A percentile compares a stretch with the other conserved stretches of the same genome.
phyloP scores from a whole-genome alignment of 495 filamentous ascomycete species.

The Talaromyces adpressus region DNA sequence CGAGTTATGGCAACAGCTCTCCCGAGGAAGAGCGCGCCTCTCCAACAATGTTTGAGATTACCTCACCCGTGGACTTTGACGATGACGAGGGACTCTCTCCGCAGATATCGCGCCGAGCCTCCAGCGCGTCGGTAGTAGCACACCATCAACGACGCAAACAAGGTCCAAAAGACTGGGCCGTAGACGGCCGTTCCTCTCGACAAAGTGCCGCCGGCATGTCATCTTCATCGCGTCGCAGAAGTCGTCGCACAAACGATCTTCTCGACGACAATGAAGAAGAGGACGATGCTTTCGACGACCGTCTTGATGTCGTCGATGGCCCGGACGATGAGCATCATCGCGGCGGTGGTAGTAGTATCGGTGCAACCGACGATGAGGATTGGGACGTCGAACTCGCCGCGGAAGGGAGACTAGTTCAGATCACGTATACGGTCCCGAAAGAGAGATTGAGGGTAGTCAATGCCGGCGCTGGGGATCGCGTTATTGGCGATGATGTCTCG shows the following conservation, averaged over 20 bases:
- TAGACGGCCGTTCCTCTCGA: conserved; percentile 16
- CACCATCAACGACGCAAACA: conserved; percentile 51
- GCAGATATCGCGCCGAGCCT: conserved; percentile 43
- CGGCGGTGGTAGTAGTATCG: conserved; percentile 10
- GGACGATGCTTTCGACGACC: conserved; percentile 9
- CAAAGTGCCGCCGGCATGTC: neutral
- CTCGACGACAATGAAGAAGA: conserved; percentile 14
- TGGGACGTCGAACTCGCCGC: conserved; percentile 88
- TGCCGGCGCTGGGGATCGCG: conserved; percentile 28
- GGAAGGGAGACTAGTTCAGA: conserved; percentile 74
- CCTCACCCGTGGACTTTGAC: conserved; percentile 3
- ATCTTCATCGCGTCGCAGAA: neutral
- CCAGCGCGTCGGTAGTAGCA: conserved; percentile 47
- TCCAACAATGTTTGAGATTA: neutral
- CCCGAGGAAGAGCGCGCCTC: neutral
- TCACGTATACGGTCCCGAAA: conserved; percentile 89
- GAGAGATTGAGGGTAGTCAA: conserved; percentile 84
- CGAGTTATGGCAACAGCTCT: conserved; percentile 1
- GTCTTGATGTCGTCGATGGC: conserved; percentile 36
- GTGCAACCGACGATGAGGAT: conserved; percentile 51
- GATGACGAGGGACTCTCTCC: conserved; percentile 5
- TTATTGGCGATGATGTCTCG: conserved; percentile 5
- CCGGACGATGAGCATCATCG: conserved; percentile 5
- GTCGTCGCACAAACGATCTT: neutral
- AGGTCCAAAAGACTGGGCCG: conserved; percentile 51